Base-by-base conservation (phyloP, 2,329 filamentous ascomycete species). In the Ciborinia camelliae region DNA sequence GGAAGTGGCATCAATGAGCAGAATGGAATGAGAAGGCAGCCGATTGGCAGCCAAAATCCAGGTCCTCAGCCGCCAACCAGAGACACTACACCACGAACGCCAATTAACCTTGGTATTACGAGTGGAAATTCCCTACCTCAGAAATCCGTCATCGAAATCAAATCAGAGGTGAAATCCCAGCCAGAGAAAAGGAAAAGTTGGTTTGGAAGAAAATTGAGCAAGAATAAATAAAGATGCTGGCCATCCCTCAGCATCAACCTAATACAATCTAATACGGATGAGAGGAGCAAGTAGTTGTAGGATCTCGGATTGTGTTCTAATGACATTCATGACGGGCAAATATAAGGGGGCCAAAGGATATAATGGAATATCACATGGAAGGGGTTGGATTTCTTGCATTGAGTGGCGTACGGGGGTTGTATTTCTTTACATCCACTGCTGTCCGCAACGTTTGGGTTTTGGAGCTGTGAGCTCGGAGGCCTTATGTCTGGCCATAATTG, bases 181-280 rank as follows among this genome's bases (percentile, higher is more conserved):
- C 65, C 72, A 63, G 89, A 92, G 67, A 97, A 96, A 82, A 84
- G 90, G 69, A 93, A 92, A 83, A 95, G 92, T 75, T 97, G 93
- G 92, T 88, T 98, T 73, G 86, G 90, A 74, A 86, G 87, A 71
- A 84, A 88, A 63, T 95, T 97, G 77, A 95, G 90, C 81, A 92
- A 82, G 74, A 75, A 76, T 63, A 79, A 77, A 74, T 69, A 63
- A 63, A 26, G 32, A 45, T 57, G 39, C 54, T 32, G 54, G 54
- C 20, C 54, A 57, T 57, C 39, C 39, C 32, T 28, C 18, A 50
- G 39, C 14, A 47, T 41, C 10, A 26, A 23, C 10, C 51, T 39
- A 52, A 50, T 30, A 63, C 23, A 41, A 50, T 63, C 52, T 58
- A 53, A 62, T 48, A 20, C n/a, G 37, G 45, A 64, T 67, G 32